A percentile compares a stretch with the other conserved stretches of the same genome.
Evolutionary conservation across 1,139 yeast species (phyloP).

Genomic region (Pichiaceae sp.): DNA sequence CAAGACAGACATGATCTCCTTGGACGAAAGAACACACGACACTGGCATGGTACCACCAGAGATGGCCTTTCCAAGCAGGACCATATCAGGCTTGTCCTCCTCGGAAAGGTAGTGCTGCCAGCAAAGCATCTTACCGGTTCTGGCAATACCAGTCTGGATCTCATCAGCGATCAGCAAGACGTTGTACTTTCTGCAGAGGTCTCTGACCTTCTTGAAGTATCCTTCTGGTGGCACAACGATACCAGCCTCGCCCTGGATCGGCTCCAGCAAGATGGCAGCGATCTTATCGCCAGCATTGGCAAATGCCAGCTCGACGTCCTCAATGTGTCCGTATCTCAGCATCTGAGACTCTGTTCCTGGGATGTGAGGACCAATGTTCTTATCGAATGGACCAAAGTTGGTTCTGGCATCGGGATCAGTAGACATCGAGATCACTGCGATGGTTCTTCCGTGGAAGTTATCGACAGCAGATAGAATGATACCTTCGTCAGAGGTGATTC

Average conservation of each 20-base stretch:
- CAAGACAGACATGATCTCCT: conserved; percentile 80
- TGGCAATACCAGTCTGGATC: conserved; percentile 95
- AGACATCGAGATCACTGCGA: conserved; percentile 92
- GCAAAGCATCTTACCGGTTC: conserved; percentile 92
- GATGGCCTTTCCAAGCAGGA: conserved; percentile 87
- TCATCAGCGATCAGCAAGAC: conserved; percentile 90
- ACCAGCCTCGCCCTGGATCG: conserved; percentile 99
- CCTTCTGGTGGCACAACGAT: conserved; percentile 87
- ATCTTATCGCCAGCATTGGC: conserved; percentile 80
- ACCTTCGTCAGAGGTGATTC: conserved; percentile 76
- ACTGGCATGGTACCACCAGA: conserved; percentile 95
- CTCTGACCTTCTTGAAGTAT: conserved; percentile 66
- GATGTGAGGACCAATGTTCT: conserved; percentile 53
- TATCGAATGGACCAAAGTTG: conserved; percentile 84
- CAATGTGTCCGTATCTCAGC: conserved; percentile 74
- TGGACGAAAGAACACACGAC: conserved; percentile 81
- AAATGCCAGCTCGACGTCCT: conserved; percentile 80
- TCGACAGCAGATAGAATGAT: conserved; percentile 81
- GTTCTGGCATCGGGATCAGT: conserved; percentile 91
- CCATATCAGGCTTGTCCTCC: conserved; percentile 76
- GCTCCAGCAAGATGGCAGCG: conserved; percentile 89
- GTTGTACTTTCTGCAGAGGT: conserved; percentile 74
- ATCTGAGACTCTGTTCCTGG: conserved; percentile 40
- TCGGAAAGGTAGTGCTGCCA: conserved; percentile 64
- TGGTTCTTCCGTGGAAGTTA: conserved; percentile 95